Evolutionary conservation across 139 green algal species (phyloP).

Genomic region (Closterium sp.): DNA sequence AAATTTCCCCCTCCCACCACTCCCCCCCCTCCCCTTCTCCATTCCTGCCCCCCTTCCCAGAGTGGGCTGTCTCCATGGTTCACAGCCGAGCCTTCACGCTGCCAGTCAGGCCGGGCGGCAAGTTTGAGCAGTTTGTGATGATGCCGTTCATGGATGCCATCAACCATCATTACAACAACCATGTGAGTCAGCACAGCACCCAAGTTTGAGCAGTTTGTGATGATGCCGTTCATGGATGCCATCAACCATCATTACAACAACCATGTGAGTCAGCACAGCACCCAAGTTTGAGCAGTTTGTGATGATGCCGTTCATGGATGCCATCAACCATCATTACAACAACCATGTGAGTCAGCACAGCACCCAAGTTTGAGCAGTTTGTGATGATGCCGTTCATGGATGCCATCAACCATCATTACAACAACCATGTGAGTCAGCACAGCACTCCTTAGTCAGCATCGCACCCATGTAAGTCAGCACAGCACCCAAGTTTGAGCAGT

Average conservation of each 20-base stretch:
- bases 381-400: too few species aligned
- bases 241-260: too few species aligned
- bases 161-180: constrained; percentile 28
- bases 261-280: too few species aligned
- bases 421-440: too few species aligned
- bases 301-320: constrained; percentile 29
- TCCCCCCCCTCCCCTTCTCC: background rate
- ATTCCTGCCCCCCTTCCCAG: background rate
- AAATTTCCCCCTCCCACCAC: background rate
- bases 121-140: constrained; percentile 11
- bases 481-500: constrained; percentile 2
- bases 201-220: too few species aligned
- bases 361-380: too few species aligned
- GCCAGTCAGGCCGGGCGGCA: background rate
- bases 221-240: too few species aligned
- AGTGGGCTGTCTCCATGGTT: constrained; percentile 8
- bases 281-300: constrained; percentile 7
- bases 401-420: too few species aligned
- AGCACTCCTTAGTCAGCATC: too few species aligned
- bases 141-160: constrained; percentile 31
- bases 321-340: constrained; percentile 26
- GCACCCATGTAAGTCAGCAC: too few species aligned
- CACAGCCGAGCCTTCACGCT: constrained; percentile 16
- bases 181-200: background rate
- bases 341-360: background rate